These are phyloP conservation scores for Hortiboletus campestris DNA, from an alignment of 768 basidiomycete genomes.

Conservation along the genomic window DNA sequence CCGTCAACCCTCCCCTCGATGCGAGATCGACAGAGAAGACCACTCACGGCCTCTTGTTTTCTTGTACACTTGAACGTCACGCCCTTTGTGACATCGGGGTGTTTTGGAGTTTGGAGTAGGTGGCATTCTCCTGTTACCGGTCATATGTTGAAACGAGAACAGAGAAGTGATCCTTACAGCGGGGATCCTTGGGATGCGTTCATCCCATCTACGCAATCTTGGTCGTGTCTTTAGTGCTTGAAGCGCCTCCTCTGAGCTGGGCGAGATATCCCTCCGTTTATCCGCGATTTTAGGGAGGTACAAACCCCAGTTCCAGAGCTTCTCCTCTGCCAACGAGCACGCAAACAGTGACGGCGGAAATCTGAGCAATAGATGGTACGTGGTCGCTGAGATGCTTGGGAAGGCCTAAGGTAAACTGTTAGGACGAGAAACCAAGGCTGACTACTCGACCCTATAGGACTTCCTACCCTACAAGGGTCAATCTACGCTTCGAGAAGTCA, in stretches of 20 bases:
- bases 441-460: not conserved
- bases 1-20: too few species aligned
- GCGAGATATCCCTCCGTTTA: slow-evolving; percentile 1
- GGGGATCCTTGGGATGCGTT: slow-evolving; percentile 1
- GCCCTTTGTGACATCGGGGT: not conserved
- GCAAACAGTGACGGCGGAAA: slow-evolving; percentile 5
- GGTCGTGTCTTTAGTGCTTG: not conserved
- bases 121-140: not conserved
- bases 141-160: not conserved
- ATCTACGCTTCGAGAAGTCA: slow-evolving; percentile 6
- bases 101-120: too few species aligned
- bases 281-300: not conserved
- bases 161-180: not conserved
- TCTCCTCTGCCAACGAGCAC: not conserved
- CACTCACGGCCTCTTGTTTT: slow-evolving; percentile 1
- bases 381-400: not conserved
- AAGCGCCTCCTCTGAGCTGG: not conserved
- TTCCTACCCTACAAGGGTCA: not conserved
- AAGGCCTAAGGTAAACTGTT: not conserved
- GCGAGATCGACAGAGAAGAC: too few species aligned
- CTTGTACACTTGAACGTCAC: slow-evolving; percentile 5
- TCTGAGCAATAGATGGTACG: not conserved
- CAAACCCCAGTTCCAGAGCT: not conserved
- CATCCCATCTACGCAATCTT: not conserved
- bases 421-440: too few species aligned